Percentiles rank a stretch among this genome's conserved stretches.
Evolutionary conservation across 2,329 filamentous ascomycete genomes (phyloP).

Genomic region (Fusarium agapanthi): DNA sequence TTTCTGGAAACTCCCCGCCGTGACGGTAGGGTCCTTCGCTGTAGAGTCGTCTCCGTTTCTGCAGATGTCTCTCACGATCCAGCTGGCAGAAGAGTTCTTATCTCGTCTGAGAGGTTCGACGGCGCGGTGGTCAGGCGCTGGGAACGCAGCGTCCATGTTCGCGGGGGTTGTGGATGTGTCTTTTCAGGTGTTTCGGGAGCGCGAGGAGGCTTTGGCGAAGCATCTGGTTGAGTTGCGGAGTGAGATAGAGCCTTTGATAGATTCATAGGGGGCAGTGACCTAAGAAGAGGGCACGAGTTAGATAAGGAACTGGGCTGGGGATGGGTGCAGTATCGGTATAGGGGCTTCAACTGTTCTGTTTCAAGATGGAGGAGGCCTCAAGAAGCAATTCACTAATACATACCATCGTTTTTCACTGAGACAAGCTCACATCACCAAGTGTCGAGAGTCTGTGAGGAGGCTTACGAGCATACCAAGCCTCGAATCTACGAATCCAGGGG

Average conservation of each 20-base stretch:
- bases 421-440: neutral
- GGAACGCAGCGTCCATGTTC: conserved; percentile 44
- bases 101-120: conserved; percentile 47
- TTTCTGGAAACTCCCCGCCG: conserved; percentile 53
- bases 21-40: conserved; percentile 52
- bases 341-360: neutral
- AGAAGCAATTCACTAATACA: conserved; percentile 27
- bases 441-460: neutral
- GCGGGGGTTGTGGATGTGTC: conserved; percentile 46
- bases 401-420: conserved; percentile 6
- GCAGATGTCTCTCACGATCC: conserved; percentile 54
- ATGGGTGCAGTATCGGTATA: conserved; percentile 7
- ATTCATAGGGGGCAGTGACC: conserved; percentile 27
- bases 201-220: conserved; percentile 47
- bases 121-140: conserved; percentile 38
- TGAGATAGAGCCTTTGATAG: conserved; percentile 47
- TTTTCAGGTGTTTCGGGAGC: conserved; percentile 44
- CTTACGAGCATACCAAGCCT: neutral
- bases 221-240: conserved; percentile 46
- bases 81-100: conserved; percentile 54
- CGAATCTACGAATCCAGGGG: conserved; percentile 1
- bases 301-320: neutral
- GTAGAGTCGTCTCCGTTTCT: conserved; percentile 52
- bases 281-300: neutral
- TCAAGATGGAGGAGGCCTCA: neutral